A percentile compares a stretch with the other conserved stretches of the same genome.
These are phyloP conservation scores for Aspergillus calidoustus DNA, from an alignment of 2,329 filamentous ascomycete species.

Conservation along the genomic window DNA sequence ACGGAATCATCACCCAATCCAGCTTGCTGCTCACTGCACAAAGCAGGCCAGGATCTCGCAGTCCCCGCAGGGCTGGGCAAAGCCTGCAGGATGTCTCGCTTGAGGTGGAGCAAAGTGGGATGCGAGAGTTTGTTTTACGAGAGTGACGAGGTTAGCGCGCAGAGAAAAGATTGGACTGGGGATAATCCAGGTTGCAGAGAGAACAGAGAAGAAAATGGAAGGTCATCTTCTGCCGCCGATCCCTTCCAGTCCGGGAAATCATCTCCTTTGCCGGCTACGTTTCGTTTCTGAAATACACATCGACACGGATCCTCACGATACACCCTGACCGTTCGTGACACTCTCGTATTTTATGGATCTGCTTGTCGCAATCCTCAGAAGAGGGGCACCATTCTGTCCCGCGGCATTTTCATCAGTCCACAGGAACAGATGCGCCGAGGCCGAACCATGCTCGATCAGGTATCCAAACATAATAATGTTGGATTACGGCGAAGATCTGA, in stretches of 20 bases:
- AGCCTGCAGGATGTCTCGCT: not conserved
- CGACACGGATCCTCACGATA: not conserved
- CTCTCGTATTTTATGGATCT: not conserved
- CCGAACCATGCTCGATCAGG: not conserved
- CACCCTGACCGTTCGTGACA: not conserved
- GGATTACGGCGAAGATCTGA: not conserved
- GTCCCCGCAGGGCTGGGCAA: not conserved
- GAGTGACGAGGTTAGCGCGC: slow-evolving; percentile 14
- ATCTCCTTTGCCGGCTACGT: not conserved
- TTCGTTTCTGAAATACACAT: slow-evolving; percentile 1
- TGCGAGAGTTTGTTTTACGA: slow-evolving; percentile 5
- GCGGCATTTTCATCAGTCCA: not conserved
- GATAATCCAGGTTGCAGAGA: not conserved
- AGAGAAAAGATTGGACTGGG: not conserved
- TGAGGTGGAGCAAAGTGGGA: not conserved
- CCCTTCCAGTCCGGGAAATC: not conserved
- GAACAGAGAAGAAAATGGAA: not conserved
- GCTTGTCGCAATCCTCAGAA: not conserved
- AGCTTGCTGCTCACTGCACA: not conserved
- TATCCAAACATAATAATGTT: not conserved
- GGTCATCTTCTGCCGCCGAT: not conserved
- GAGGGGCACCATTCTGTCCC: not conserved
- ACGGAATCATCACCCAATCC: not conserved
- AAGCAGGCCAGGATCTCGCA: not conserved
- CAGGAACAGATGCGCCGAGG: not conserved